phyloP scores from a whole-genome alignment of 495 filamentous ascomycete species.

The Amniculicola lignicola region DNA sequence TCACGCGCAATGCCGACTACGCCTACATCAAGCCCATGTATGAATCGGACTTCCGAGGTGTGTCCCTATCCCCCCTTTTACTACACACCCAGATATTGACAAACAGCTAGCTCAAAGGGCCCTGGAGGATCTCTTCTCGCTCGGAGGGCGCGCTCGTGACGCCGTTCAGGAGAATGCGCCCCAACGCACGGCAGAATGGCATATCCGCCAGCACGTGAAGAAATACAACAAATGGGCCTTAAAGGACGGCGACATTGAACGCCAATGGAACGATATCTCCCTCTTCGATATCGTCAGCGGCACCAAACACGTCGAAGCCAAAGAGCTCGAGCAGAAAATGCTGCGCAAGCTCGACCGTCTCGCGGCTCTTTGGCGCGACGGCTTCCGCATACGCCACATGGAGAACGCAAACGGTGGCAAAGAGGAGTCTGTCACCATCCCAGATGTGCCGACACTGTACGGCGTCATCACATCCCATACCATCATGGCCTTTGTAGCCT shows the following conservation, averaged over 20 bases:
- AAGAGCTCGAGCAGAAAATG: conserved; percentile 18
- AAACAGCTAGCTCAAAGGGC: conserved; percentile 29
- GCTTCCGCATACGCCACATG: conserved; percentile 25
- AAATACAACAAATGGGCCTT: conserved; percentile 39
- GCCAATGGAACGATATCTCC: conserved; percentile 29
- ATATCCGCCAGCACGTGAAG: conserved; percentile 21
- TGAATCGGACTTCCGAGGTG: conserved; percentile 24
- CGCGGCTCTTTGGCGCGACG: conserved; percentile 22
- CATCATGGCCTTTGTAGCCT: conserved; percentile 38
- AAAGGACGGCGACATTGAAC: conserved; percentile 32
- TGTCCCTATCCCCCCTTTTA: neutral
- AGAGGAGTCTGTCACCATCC: neutral
- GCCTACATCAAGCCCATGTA: conserved; percentile 48
- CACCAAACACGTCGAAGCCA: conserved; percentile 14
- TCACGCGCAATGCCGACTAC: conserved; percentile 44
- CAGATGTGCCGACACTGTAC: conserved; percentile 39
- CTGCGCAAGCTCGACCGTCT: conserved; percentile 28
- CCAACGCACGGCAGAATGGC: conserved; percentile 23
- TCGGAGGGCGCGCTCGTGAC: conserved; percentile 38
- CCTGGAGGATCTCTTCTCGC: conserved; percentile 33
- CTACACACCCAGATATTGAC: conserved; percentile 1
- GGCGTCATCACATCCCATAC: conserved; percentile 37
- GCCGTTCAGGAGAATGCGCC: conserved; percentile 14
- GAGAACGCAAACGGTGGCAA: conserved; percentile 19
- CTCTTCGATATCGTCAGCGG: conserved; percentile 32